Evolutionary conservation across 2,329 filamentous ascomycete genomes (phyloP), one percentile per base, ranked within the genome.

Genomic region (Epichloe sibirici): DNA sequence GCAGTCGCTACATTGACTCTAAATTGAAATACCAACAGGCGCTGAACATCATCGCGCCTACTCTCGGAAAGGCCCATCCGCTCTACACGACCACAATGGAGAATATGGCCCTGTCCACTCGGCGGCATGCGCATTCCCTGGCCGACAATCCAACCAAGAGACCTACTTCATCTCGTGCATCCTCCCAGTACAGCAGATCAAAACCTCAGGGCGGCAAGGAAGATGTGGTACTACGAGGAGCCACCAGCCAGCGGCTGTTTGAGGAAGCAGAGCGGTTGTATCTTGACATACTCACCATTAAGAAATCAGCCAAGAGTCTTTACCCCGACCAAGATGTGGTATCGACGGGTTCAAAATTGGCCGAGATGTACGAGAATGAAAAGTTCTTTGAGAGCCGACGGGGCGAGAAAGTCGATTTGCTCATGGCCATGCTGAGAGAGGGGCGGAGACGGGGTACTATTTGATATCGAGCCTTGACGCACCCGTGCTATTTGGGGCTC

Each of bases 281-380:
- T 49, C 56, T 60, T n/a, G 60, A 63, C 3, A 58, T 59, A 5
- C 43, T 65, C 2, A 35, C 28, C 11, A 56, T 59, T 17, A 60
- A 62, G 51, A 57, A 56, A 44, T 55, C 55, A 2, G 61, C 61
- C 25, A 49, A 53, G 15, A 55, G 58, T 13, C 21, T 63, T 2
- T 64, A 65, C 49, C 45, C 56, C 5, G 55, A 61, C 25, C 56
- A 58, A 17, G 53, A 60, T 21, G 45, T 63, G 15, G 9, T 61
- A 42, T 52, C 52, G 9, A 63, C 62, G 9, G 60, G 55, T 7
- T 58, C 57, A 4, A 59, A 63, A 52, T 44, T 64, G 48, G 53
- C 54, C 15, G 59, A 65, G 51, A 64, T 63, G 62, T 64, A 63
- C 43, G 60, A 64, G 48, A 59, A 57, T 17, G 62, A 63, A 44